These are phyloP conservation scores for Exophiala dermatitidis DNA, from an alignment of 2,329 filamentous ascomycete species.

Conservation along the genomic window DNA sequence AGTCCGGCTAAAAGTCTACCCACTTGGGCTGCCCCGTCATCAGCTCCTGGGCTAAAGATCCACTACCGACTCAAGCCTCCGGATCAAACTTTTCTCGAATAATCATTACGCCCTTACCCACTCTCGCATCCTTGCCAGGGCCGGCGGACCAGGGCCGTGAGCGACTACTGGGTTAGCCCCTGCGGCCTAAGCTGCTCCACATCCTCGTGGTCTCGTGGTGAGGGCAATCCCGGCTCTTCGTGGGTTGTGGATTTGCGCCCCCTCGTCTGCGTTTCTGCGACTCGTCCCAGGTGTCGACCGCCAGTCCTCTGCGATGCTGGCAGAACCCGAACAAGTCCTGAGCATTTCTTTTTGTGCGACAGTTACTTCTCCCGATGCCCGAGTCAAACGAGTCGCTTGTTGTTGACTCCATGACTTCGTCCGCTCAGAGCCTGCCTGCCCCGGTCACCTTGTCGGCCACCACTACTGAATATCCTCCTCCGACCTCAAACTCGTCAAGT, in stretches of 20 bases:
- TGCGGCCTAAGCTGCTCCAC: constrained; percentile 22
- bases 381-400: constrained; percentile 17
- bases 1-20: constrained; percentile 15
- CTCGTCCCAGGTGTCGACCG: constrained; percentile 15
- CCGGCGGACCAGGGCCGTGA: constrained; percentile 8
- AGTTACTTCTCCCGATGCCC: constrained; percentile 19
- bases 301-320: constrained; percentile 18
- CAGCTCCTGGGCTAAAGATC: constrained; percentile 16
- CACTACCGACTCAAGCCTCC: constrained; percentile 13
- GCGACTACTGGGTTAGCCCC: constrained; percentile 3
- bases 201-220: constrained; percentile 24
- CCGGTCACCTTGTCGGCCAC: constrained; percentile 11
- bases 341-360: constrained; percentile 19
- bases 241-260: constrained; percentile 18
- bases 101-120: constrained; percentile 15
- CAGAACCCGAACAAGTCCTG: constrained; percentile 19
- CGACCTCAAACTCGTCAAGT: constrained; percentile 6
- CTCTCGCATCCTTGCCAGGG: constrained; percentile 16
- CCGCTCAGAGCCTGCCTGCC: constrained; percentile 12
- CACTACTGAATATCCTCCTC: constrained; percentile 8
- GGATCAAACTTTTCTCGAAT: constrained; percentile 21
- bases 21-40: constrained; percentile 12
- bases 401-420: constrained; percentile 20
- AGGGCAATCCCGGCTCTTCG: constrained; percentile 23
- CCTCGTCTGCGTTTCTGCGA: constrained; percentile 16